Percentiles rank a stretch among this genome's conserved stretches.
Evolutionary conservation across 768 basidiomycete species (phyloP).

Genomic region (Multifurca ochricompacta): DNA sequence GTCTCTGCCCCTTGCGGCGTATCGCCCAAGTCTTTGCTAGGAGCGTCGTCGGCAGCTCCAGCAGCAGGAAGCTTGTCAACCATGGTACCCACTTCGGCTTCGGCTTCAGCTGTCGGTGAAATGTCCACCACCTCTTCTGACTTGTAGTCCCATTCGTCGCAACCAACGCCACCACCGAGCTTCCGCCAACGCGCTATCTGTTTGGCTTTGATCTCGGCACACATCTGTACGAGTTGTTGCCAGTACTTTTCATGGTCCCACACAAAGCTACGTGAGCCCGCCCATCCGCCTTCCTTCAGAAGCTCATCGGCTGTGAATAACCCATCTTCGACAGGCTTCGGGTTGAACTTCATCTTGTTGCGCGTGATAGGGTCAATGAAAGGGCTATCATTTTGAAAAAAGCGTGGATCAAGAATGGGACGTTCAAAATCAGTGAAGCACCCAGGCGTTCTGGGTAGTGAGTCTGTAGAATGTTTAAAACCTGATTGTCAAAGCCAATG

Average conservation of each 20-base stretch:
- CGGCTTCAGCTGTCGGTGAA: neutral
- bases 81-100: neutral
- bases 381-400: constrained; percentile 76
- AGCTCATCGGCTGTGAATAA: constrained; percentile 66
- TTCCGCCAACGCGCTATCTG: constrained; percentile 58
- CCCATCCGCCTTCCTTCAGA: constrained; percentile 57
- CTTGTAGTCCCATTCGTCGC: constrained; percentile 79
- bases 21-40: neutral
- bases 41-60: neutral
- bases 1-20: neutral
- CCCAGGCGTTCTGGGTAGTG: constrained; percentile 88
- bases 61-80: neutral
- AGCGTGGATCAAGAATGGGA: constrained; percentile 68
- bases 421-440: constrained; percentile 60
- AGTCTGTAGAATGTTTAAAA: constrained; percentile 54
- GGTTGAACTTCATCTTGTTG: constrained; percentile 70
- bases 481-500: constrained; percentile 14
- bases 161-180: constrained; percentile 61
- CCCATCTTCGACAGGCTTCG: constrained; percentile 52
- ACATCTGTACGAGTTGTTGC: constrained; percentile 51
- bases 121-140: constrained; percentile 2
- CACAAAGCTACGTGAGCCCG: constrained; percentile 55
- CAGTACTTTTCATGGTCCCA: constrained; percentile 75
- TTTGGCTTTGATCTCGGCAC: constrained; percentile 39
- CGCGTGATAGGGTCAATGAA: constrained; percentile 81